phyloP scores from a whole-genome alignment of 176 grass and related monocot species.

The Avena insularis region DNA sequence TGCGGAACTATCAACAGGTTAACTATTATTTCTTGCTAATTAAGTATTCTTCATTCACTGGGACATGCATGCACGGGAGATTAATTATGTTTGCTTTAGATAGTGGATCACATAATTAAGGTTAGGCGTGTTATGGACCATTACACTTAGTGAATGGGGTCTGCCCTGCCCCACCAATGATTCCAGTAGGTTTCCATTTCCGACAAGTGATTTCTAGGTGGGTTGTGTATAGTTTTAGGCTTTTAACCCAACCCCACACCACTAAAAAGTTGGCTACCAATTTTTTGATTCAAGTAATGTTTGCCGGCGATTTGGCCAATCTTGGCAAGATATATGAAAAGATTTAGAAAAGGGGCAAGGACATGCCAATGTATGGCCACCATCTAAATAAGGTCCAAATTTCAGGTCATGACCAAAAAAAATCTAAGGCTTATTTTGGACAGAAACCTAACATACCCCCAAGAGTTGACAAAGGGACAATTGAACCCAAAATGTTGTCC shows the following conservation, averaged over 20 bases:
- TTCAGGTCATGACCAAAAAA: neutral
- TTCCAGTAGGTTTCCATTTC: conserved; percentile 39
- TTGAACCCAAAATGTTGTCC: neutral
- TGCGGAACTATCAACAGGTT: conserved; percentile 46
- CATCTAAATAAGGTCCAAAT: neutral
- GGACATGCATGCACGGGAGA: conserved; percentile 13
- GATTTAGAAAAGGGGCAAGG: neutral
- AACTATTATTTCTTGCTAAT: conserved; percentile 10
- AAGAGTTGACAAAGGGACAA: neutral
- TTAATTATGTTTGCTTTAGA: conserved; percentile 48
- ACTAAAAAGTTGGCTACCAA: neutral
- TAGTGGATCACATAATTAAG: conserved; percentile 56
- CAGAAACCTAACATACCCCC: neutral
- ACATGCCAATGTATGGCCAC: neutral
- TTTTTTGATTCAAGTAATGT: neutral
- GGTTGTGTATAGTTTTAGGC: conserved; percentile 1
- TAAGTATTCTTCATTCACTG: conserved; percentile 2
- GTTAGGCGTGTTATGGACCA: conserved; percentile 43
- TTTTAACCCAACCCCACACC: neutral
- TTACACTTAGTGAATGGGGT: conserved; percentile 37
- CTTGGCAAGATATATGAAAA: neutral
- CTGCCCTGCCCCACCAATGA: conserved; percentile 25
- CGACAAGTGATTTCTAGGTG: conserved; percentile 44
- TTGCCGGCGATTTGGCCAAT: neutral
- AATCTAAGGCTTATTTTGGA: neutral